A percentile compares a stretch with the other conserved stretches of the same genome.
These are phyloP conservation scores for Globisporangium canariense DNA, from an alignment of 352 stramenopile genomes.

Conservation along the genomic window DNA sequence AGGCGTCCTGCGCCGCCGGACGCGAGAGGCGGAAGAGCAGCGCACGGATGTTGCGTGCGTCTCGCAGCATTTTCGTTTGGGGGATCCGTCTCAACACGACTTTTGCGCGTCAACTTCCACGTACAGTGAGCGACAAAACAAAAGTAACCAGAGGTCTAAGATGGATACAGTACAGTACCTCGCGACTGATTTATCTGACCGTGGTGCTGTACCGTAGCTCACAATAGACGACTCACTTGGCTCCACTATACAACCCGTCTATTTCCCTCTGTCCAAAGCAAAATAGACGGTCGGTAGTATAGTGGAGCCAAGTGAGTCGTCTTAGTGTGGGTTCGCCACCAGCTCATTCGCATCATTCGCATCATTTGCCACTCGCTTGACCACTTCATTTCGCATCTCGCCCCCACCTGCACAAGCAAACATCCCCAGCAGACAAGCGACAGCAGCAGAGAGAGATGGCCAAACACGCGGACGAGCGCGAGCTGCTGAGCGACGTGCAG, in stretches of 20 bases:
- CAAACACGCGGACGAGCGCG: conserved; percentile 14
- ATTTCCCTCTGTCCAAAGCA: too few relatives aligned
- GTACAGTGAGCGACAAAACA: too few relatives aligned
- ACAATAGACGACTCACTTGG: too few relatives aligned
- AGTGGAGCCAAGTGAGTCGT: too few relatives aligned
- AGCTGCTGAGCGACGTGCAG: conserved; percentile 14
- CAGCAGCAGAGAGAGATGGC: conserved; percentile 3
- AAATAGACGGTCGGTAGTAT: too few relatives aligned
- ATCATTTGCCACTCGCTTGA: too few relatives aligned
- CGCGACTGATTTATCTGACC: not conserved
- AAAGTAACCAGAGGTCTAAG: too few relatives aligned
- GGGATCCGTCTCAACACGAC: not conserved
- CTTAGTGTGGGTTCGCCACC: not conserved
- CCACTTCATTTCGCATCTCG: conserved; percentile 9
- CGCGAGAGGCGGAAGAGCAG: conserved; percentile 43
- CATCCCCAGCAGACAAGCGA: not conserved
- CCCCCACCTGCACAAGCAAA: not conserved
- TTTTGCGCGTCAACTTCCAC: too few relatives aligned
- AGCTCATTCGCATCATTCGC: not conserved
- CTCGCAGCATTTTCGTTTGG: conserved; percentile 9
- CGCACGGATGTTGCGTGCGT: conserved; percentile 42
- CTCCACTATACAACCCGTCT: too few relatives aligned
- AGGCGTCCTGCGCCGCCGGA: conserved; percentile 5
- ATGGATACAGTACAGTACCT: not conserved
- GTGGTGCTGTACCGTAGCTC: too few relatives aligned